Evolutionary conservation across 306 rosid species (phyloP), one percentile per base, ranked within the genome.

Genomic region (Prunus salicina): DNA sequence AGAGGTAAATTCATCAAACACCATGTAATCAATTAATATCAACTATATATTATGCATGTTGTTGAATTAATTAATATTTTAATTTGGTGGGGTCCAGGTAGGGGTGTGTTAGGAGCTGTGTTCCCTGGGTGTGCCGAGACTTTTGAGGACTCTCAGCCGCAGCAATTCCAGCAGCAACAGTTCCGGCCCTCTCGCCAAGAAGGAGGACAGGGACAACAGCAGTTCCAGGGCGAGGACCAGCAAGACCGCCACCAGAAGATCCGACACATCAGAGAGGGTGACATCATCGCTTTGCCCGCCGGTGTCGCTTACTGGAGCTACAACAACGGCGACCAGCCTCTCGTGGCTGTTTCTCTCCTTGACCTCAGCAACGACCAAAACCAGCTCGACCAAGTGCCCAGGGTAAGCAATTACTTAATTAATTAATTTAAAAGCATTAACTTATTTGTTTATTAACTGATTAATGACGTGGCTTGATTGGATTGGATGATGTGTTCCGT

Each of bases 341-440:
- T 90, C 58, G 85, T 88, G 45, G 24, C 73, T 12, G 41, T 90
- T 60, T 49, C 55, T 71, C 88, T 93, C 64, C 85, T 81, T 1
- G 86, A 90, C 78, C 81, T 75, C 62, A 30, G 73, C 62, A 93
- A 65, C 80, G 0, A 20, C 0, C 58, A 12, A 14, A 89, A 93
- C 88, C 88, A 90, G 73, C 97, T 92, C 14, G 96, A 90, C 53
- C 64, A 56, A 13, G 55, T 24, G 24, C 97, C 96, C 0, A 79
- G 93, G 67, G 97, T 13, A 52, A 64, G 32, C 61, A 55, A 55
- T 76, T 43, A 52, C 18, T 18, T 52, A 52, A 52, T 52, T 52
- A 52, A 34, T 34, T 6, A 1, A 34, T 34, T 34, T 34, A 1
- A 6, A 34, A 34, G 6, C 41, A 34, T 34, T 34, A 34, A 34